Evolutionary conservation across 1,284 basidiomycete genomes (phyloP), one percentile per base, ranked within the genome.

Genomic region (Leccinum proliferum): DNA sequence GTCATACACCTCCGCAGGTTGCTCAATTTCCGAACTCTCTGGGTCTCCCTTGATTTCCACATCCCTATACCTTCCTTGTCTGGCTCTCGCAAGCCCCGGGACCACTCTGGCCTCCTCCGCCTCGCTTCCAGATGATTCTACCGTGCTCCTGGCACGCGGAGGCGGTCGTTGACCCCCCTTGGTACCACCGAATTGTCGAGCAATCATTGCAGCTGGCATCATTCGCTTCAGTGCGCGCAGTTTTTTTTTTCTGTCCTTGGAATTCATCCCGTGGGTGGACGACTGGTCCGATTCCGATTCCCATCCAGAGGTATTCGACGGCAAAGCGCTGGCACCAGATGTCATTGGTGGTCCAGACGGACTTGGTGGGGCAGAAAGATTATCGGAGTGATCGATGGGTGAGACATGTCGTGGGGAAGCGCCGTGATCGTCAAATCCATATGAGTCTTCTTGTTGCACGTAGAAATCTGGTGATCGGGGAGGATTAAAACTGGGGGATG

Each of bases 121-220:
- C 50, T 77, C 77, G 39, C 69, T 74, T 15, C 67, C 73, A 32
- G 61, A 73, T 57, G 61, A 68, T 41, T 62, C 63, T 9, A 21
- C 60, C 29, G 60, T 46, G n/a, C 50, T 53, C 59, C 70, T 66
- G 25, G 63, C 58, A 50, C 65, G 69, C 34, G 64, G 66, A 41
- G 60, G 58, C 21, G 56, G 59, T 8, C 48, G 61, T 25, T 41
- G 57, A 9, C 56, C 18, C 59, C 48, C 11, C 3, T 55, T 64
- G 52, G 67, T 62, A 32, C 61, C 56, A 55, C 68, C 63, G 46
- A 79, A 41, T 46, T 75, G 63, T 12, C 72, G 68, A 29, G 65
- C 21, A 29, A 80, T 68, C 81, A 84, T 81, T 58, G 73, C 74
- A 14, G 68, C 69, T 11, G 83, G 83, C 69, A 79, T 73, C 78